Base-by-base conservation (phyloP, 2,329 filamentous ascomycete genomes). In the Gnomoniopsis sp. region DNA sequence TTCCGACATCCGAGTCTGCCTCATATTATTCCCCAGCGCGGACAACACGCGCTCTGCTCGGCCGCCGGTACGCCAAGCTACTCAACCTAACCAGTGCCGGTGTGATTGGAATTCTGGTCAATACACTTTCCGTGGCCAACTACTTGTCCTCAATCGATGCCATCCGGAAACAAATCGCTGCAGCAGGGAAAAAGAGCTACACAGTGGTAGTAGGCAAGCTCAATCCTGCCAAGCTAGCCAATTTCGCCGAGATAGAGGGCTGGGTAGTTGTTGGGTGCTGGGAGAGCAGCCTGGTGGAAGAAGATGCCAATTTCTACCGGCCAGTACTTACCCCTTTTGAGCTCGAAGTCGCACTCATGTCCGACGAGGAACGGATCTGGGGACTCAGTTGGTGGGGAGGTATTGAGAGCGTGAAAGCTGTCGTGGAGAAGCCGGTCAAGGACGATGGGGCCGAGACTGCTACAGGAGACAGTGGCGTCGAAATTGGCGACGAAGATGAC, bases 211-310 rank as follows among this genome's bases (percentile, higher is more conserved):
- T 99, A 0, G 95, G 95, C 60, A 98, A 98, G 72, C 80, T 99
- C 26, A 99, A 98, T 69, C 88, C 93, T 0, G 93, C 93, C 41
- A 99, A 99, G 72, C 81, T 99, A 22, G 95, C 95, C 51, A 99
- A 99, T 73, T 99, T 99, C 75, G 86, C 89, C 59, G 95, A 99
- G 72, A 85, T 99, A 6, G 93, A 92, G 47, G 93, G 92, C 17
- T 99, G 95, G 95, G 92, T 98, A 0, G 92, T 98, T 0, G 90
- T 99, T 11, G 93, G 95, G 2, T 99, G 95, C 74, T 99, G 95
- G 95, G 95, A 99, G 75, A 96, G 93, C 71, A 91, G 90, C 60
- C 77, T 98, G 53, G 85, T 99, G 4, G 93, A 97, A 66, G 91
- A 92, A 63, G 89, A 90, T 59, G 73, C 72, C 0, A 90, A 89